Percentiles rank a stretch among this genome's conserved stretches.
Evolutionary conservation across 129 eudicot genomes (phyloP).

Genomic region (Cynara cardunculus): DNA sequence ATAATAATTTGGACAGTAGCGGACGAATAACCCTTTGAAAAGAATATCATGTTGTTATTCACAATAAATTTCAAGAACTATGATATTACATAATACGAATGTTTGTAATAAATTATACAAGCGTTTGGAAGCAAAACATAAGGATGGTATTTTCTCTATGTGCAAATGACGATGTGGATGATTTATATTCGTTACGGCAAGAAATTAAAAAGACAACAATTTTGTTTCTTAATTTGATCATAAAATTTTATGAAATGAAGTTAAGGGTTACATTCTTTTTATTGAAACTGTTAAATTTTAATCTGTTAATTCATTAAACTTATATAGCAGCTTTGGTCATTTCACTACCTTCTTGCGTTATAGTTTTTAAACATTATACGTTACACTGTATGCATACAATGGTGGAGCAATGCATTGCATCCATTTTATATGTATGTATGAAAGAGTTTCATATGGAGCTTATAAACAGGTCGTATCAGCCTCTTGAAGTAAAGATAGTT

Average conservation of each 20-base stretch:
- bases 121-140: too few relatives aligned
- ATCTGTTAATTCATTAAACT: background rate
- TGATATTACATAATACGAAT: background rate
- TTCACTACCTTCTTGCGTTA: background rate
- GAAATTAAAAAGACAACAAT: too few relatives aligned
- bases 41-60: too few relatives aligned
- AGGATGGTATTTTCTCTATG: background rate
- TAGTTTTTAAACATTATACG: background rate
- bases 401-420: background rate
- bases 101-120: background rate
- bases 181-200: too few relatives aligned
- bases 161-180: background rate
- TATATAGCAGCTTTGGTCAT: background rate
- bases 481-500: background rate
- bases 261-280: background rate
- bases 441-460: too few relatives aligned
- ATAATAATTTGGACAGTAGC: too few relatives aligned
- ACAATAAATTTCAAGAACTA: background rate
- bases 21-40: too few relatives aligned
- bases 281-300: background rate
- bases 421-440: background rate
- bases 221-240: background rate
- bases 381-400: background rate
- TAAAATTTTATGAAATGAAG: background rate
- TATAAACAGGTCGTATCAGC: background rate